A percentile compares a stretch with the other conserved stretches of the same genome.
These are phyloP conservation scores for Kalmusia sp. DNA, from an alignment of 2,329 filamentous ascomycete species.

Conservation along the genomic window DNA sequence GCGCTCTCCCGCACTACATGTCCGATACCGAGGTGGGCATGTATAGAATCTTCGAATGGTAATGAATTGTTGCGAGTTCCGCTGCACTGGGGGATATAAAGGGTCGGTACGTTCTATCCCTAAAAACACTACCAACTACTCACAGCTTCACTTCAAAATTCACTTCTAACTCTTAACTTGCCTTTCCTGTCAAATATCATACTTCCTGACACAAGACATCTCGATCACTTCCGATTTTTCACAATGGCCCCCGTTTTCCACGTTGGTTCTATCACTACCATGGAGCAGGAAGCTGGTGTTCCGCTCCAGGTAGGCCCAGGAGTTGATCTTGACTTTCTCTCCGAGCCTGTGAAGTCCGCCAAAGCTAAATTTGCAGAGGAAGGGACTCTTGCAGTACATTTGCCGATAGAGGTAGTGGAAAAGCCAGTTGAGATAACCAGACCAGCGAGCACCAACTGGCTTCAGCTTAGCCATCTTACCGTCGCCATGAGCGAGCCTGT, in stretches of 20 bases:
- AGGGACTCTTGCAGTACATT: background rate
- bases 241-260: background rate
- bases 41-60: background rate
- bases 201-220: background rate
- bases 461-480: conserved; percentile 1
- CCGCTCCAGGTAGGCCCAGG: background rate
- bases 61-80: background rate
- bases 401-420: background rate
- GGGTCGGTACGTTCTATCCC: background rate
- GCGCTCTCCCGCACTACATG: background rate
- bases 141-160: background rate
- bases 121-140: background rate
- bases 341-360: background rate
- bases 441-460: background rate
- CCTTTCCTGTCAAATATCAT: background rate
- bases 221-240: background rate
- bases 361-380: background rate
- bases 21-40: background rate
- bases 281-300: background rate
- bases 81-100: background rate
- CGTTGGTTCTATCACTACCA: background rate
- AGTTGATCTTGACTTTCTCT: background rate
- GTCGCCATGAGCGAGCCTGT: background rate
- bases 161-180: no score
- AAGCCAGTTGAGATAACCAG: background rate